phyloP scores from a whole-genome alignment of 2,329 filamentous ascomycete species.

The Hirsutella rhossiliensis region DNA sequence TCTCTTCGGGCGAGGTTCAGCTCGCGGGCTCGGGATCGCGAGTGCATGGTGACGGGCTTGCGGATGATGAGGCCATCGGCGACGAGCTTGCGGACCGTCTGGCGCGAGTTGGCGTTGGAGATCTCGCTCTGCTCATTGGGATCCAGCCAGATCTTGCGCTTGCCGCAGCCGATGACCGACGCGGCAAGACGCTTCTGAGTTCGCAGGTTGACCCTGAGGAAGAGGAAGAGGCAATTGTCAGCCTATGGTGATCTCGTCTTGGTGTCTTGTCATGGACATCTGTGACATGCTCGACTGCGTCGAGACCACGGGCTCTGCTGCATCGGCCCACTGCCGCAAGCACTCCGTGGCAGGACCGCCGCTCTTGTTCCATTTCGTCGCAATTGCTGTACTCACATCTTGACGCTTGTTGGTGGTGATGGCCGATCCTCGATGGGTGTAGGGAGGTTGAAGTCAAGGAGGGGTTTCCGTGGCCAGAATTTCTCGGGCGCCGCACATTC shows the following conservation, averaged over 20 bases:
- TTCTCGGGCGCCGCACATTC: conserved; percentile 25
- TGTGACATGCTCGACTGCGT: background rate
- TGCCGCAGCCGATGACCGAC: conserved; percentile 95
- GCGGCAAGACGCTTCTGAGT: conserved; percentile 99
- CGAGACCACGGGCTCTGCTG: background rate
- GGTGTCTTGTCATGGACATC: background rate
- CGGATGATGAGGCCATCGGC: conserved; percentile 99
- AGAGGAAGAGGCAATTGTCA: conserved; percentile 17
- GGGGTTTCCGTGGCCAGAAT: conserved; percentile 27
- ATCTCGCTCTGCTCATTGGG: conserved; percentile 99
- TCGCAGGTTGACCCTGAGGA: conserved; percentile 88
- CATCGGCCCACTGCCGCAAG: background rate
- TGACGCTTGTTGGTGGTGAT: conserved; percentile 29
- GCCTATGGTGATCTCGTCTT: conserved; percentile 7
- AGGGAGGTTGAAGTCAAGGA: conserved; percentile 23
- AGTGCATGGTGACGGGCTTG: conserved; percentile 99
- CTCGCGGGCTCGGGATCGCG: conserved; percentile 88
- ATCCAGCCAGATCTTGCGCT: conserved; percentile 99
- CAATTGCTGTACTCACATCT: conserved; percentile 27
- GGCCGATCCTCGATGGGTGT: conserved; percentile 27
- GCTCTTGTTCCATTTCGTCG: conserved; percentile 2
- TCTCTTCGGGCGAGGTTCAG: conserved; percentile 89
- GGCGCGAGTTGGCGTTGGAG: conserved; percentile 99
- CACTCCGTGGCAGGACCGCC: background rate
- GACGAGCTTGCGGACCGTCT: conserved; percentile 99